Conservation (phyloP, 805 yeast genomes). For the Cyberlindnera euphorbiae region DNA sequence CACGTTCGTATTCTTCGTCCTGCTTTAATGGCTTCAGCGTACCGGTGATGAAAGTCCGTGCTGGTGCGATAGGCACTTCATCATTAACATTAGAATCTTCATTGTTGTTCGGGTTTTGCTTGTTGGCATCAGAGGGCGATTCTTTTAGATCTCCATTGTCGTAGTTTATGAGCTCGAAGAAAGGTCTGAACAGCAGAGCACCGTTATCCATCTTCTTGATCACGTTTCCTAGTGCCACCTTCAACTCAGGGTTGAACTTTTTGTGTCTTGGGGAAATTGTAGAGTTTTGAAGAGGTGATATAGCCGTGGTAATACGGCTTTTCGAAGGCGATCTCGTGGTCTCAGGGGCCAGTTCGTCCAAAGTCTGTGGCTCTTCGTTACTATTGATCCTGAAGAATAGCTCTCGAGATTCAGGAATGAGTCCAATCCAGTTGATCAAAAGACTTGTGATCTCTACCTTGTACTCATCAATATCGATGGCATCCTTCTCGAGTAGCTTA, state of each 20-base stretch:
- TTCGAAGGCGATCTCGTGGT: background rate
- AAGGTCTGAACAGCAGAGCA: slow-evolving; percentile 21
- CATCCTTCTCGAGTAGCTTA: slow-evolving; percentile 41
- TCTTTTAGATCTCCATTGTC: slow-evolving; percentile 2
- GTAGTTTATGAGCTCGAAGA: slow-evolving; percentile 22
- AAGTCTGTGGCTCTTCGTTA: slow-evolving; percentile 6
- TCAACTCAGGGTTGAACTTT: slow-evolving; percentile 22
- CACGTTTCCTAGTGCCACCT: slow-evolving; percentile 21
- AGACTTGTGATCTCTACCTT: slow-evolving; percentile 55
- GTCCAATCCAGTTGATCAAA: slow-evolving; percentile 61
- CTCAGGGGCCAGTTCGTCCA: slow-evolving; percentile 3
- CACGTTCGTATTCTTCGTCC: slow-evolving; percentile 18
- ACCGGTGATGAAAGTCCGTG: slow-evolving; percentile 14
- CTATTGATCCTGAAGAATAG: slow-evolving; percentile 41
- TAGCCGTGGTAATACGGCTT: background rate
- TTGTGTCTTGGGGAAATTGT: slow-evolving; percentile 9
- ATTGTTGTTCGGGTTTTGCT: too few species aligned
- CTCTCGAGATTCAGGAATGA: slow-evolving; percentile 56
- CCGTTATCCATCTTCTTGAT: slow-evolving; percentile 25
- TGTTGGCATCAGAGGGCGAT: too few species aligned
- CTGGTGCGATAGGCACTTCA: too few species aligned
- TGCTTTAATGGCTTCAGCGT: slow-evolving; percentile 13
- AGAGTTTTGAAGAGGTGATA: too few species aligned
- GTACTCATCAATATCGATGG: slow-evolving; percentile 48
- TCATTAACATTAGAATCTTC: too few species aligned